These are phyloP conservation scores for Zygoascus ofunaensis DNA, from an alignment of 805 yeast genomes.

Conservation along the genomic window DNA sequence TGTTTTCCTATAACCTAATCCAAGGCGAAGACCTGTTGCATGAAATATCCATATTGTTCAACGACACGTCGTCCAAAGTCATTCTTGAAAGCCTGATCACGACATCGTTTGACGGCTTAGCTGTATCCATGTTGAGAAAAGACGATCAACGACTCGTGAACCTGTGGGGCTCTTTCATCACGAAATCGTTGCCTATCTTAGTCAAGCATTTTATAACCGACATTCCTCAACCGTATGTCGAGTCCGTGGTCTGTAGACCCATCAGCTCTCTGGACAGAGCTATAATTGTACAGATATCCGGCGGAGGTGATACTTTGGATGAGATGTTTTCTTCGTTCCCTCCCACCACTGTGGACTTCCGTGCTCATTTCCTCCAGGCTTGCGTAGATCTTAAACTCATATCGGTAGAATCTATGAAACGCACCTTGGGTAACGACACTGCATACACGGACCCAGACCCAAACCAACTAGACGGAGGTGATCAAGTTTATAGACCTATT, in stretches of 20 bases:
- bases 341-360: slow-evolving; percentile 36
- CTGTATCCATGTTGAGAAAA: slow-evolving; percentile 32
- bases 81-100: slow-evolving; percentile 24
- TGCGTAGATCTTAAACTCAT: slow-evolving; percentile 36
- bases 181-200: slow-evolving; percentile 39
- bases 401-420: slow-evolving; percentile 28
- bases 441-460: slow-evolving; percentile 7
- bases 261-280: slow-evolving; percentile 30
- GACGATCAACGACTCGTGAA: slow-evolving; percentile 28
- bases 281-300: slow-evolving; percentile 29
- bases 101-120: slow-evolving; percentile 37
- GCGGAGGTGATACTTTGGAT: slow-evolving; percentile 33
- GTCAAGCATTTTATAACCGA: slow-evolving; percentile 27
- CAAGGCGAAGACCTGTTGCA: slow-evolving; percentile 13
- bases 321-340: slow-evolving; percentile 46
- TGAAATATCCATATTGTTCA: slow-evolving; percentile 9
- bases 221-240: slow-evolving; percentile 9
- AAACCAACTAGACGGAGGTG: slow-evolving; percentile 3
- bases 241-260: slow-evolving; percentile 24
- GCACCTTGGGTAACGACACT: slow-evolving; percentile 20
- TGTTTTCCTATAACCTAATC: slow-evolving; percentile 12
- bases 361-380: slow-evolving; percentile 43
- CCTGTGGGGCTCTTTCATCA: slow-evolving; percentile 39
- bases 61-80: slow-evolving; percentile 10
- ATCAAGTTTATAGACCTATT: slow-evolving; percentile 11